Base-by-base conservation (phyloP, 208 protist genomes). In the Crithidia fasciculata region DNA sequence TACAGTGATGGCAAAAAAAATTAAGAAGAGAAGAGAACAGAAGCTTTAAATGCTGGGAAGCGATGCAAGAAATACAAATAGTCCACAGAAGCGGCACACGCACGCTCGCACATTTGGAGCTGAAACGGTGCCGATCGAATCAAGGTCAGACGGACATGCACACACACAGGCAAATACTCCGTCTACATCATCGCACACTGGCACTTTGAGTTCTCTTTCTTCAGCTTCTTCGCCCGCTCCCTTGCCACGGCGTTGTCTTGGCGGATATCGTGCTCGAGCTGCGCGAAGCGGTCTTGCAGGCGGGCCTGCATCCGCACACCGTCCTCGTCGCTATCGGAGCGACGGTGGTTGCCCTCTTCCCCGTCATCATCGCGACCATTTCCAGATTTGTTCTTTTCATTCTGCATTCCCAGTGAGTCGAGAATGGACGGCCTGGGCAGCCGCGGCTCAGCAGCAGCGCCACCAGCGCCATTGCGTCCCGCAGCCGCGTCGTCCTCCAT, bases 141-240 rank as follows among this genome's bases (percentile, higher is more conserved):
- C 16, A 62, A 43, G 36, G 6, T 39, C 37, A 62, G 18, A 62
- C 18, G 18, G 8, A 59, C 8, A 18, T 41, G 2, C 16, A 36
- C 7, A 37, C 59, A 47, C 45, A n/a, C 8, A 47, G 40, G 37
- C 13, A 8, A 0, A 18, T 4, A 18, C 5, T 28, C 69, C 28
- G 28, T 1, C 28, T 45, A 77, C 63, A 71, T 59, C 7, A 77
- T 8, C 15, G 41, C 53, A 39, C 71, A 76, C 16, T 77, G 40
- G 63, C 72, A 77, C 54, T 77, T 77, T 9, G 19, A 43, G 28
- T 71, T 65, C n/a, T 44, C 18, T 41, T 76, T 81, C 58, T 75
- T 80, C 6, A 55, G 52, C 16, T 43, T 65, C 49, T 65, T 74
- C 5, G 60, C 67, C 10, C 54, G 58, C 13, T 69, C 66, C 2